These are phyloP conservation scores for Colletotrichum graminicola DNA, from an alignment of 2,329 filamentous ascomycete species.

Conservation along the genomic window DNA sequence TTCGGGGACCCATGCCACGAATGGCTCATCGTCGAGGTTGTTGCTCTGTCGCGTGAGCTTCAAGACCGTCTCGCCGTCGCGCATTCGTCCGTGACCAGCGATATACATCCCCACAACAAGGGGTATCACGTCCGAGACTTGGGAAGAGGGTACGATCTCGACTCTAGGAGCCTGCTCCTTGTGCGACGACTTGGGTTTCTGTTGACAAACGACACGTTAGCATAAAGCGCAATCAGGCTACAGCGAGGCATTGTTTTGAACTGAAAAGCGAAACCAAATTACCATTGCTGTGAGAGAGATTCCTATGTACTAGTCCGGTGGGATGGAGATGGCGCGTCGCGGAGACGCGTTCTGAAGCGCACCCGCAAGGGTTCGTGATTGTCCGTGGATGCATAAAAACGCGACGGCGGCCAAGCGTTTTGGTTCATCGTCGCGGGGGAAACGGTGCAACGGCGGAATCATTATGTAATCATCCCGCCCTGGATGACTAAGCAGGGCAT, in stretches of 20 bases:
- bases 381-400: not conserved
- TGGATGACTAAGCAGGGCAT: too few relatives aligned
- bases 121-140: not conserved
- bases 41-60: constrained; percentile 1
- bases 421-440: not conserved
- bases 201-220: not conserved
- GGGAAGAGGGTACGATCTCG: not conserved
- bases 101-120: not conserved
- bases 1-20: not conserved
- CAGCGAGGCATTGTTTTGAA: not conserved
- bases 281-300: not conserved
- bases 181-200: not conserved
- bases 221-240: not conserved
- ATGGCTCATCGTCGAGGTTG: not conserved
- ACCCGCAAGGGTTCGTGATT: not conserved
- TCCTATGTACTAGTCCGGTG: not conserved
- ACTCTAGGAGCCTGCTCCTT: not conserved
- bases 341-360: not conserved
- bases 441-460: accelerated
- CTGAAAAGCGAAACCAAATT: not conserved
- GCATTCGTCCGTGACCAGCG: not conserved
- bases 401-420: not conserved
- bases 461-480: not conserved
- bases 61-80: not conserved
- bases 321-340: not conserved